Evolutionary conservation across 192 early-diverging fungal genomes (phyloP), one percentile per base, ranked within the genome.

Genomic region (Coemansia sp.): DNA sequence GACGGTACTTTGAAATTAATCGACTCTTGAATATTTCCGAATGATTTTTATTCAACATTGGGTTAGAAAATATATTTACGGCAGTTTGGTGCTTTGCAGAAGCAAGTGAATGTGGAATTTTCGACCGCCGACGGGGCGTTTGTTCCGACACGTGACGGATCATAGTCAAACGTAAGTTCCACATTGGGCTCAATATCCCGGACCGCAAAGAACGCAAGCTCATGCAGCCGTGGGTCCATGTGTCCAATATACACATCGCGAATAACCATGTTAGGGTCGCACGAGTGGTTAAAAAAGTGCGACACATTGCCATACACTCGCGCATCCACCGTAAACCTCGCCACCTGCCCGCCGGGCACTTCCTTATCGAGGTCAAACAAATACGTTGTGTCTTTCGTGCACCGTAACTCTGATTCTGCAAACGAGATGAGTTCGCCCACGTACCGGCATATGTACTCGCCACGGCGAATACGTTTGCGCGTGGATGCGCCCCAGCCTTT

Each of bases 271-370:
- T 99, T 99, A 6, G 97, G 95, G 21, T 86, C 84, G 75, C 97
- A 99, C 48, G 91, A 93, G 76, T 99, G 97, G 78, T 99, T 99
- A 76, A 99, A 94, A 69, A 99, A 99, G 23, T 95, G 87, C 11
- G 95, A 91, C 15, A 94, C 82, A 66, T 94, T 94, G n/a, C 97
- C 97, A 49, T 89, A 91, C 44, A 85, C 81, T 5, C 87, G 88
- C 4, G 97, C 97, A 63, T 99, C 97, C 52, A 99, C 91, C 52
- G 93, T 91, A 19, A 94, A 81, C 52, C 84, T 87, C 88, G 94
- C 89, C 64, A 94, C 93, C 48, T 93, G 91, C 68, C 93, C 94
- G 57, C 91, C 87, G 59, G 89, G 84, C 5, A 87, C 74, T 26
- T 92, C 94, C 44, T 84, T 83, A 59, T 89, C 73, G 34, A 86